These are phyloP conservation scores for Quambalaria eucalypti DNA, from an alignment of 1,284 basidiomycete species.

Conservation along the genomic window DNA sequence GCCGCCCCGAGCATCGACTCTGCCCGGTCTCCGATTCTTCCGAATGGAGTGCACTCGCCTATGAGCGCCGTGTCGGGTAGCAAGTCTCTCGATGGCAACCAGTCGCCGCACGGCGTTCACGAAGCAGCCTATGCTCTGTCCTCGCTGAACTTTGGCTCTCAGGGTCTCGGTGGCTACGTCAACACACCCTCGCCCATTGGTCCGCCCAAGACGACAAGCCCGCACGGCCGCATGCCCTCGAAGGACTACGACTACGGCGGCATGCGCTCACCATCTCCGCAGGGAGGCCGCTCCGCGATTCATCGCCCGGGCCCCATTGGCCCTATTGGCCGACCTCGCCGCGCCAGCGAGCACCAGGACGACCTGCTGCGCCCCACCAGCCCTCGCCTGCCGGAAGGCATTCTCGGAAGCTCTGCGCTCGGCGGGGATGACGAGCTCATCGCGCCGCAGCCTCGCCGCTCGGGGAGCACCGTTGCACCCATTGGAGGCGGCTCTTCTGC, in stretches of 20 bases:
- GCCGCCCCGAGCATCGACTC: conserved; percentile 14
- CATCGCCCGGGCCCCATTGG: conserved; percentile 28
- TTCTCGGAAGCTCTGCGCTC: conserved; percentile 43
- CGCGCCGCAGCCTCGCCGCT: conserved; percentile 35
- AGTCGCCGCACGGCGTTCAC: background rate
- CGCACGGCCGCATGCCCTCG: background rate
- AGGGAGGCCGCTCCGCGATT: background rate
- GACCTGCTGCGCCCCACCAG: background rate
- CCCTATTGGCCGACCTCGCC: conserved; percentile 35
- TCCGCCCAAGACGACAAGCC: background rate
- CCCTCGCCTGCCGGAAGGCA: conserved; percentile 28
- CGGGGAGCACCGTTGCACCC: conserved; percentile 28
- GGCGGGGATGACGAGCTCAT: conserved; percentile 45
- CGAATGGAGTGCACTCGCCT: conserved; percentile 13
- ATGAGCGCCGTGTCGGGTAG: too few species aligned
- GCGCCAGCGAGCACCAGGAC: background rate
- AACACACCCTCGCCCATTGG: background rate
- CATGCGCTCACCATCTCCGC: conserved; percentile 7
- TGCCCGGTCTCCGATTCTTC: conserved; percentile 20
- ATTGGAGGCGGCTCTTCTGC: conserved; percentile 14
- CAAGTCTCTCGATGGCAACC: too few species aligned
- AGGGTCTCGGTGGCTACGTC: background rate
- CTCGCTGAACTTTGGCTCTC: background rate
- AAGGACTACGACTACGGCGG: background rate
- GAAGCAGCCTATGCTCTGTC: background rate